Base-by-base conservation (phyloP, 495 filamentous ascomycete genomes). In the Pseudotulostoma volvatum region DNA sequence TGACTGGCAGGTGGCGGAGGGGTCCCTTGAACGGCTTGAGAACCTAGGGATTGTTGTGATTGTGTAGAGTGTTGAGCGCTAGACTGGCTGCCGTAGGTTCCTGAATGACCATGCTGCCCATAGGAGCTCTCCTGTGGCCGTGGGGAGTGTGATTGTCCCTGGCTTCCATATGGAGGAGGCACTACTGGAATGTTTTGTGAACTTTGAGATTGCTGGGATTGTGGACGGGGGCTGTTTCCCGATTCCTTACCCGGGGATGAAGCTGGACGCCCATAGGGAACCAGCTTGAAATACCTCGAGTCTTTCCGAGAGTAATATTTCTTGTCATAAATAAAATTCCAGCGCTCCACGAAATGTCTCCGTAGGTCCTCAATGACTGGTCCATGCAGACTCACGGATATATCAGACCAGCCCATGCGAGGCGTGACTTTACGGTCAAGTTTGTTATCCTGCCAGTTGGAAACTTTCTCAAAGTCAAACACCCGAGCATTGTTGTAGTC, bases 341-440 rank as follows among this genome's bases (percentile, higher is more conserved):
- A 96, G 42, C 88, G 66, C 45, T 93, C 75, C 9, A 76, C 67
- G 48, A 96, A 96, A 49, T 94, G 84, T 2, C 67, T 65, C 14
- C 73, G 66, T 13, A 96, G 61, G 50, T 84, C 88, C 38, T 81
- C 66, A 0, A 92, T 77, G 8, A 79, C 78, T 0, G 80, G 80
- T 0, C 88, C 88, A n/a, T 67, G 68, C 18, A 96, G 48, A 40
- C 79, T 84, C 20, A 96, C 61, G 19, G 81, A 79, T 39, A 96
- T 70, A 59, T 96, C 88, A 17, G 82, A 79, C 86, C 86, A 94
- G 7, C 88, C 88, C 84, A 96, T 94, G 36, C 88, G 73, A 7
- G 83, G 81, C 56, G 62, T 81, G 44, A 71, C 72, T 33, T 74
- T 80, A 14, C 88, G 73, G 45, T 87, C 77, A 14, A 96, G 69